Base-by-base conservation (phyloP, 2,329 filamentous ascomycete genomes). In the Huntiella bhutanensis region DNA sequence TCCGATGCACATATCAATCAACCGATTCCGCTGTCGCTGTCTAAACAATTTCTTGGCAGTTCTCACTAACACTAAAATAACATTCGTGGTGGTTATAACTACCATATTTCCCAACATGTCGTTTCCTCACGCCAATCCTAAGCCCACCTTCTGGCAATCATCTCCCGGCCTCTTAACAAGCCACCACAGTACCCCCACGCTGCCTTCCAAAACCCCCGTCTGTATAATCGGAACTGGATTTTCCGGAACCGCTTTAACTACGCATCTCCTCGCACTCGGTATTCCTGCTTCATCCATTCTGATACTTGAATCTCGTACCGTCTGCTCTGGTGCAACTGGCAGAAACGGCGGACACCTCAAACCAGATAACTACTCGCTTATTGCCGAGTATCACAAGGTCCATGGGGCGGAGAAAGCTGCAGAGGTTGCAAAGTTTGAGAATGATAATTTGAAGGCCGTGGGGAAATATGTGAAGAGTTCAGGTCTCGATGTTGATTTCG, bases 191-290 rank as follows among this genome's bases (percentile, higher is more conserved):
- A 62, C 58, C 0, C 53, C 58, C 3, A 51, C 52, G 6, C 53
- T 70, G 0, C 67, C 66, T 0, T 39, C 52, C 0, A 49, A 61
- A 28, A 60, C 57, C 28, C 66, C 70, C 40, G 61, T 71, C 43
- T 58, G 63, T 12, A 62, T 71, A 34, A 60, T 70, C 6, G 68
- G 67, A 0, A 62, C 64, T 11, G 68, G 68, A 0, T 67, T 63
- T 46, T 58, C 67, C 4, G 68, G 68, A 2, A 60, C 62, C 1
- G 59, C 61, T 1, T 60, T 63, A 4, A 62, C 62, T 0, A 66
- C 66, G 39, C 62, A 70, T 49, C 58, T 61, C n/a, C 46, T 60
- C 28, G 43, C 47, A 17, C 46, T 50, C 6, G 15, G 48, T 3
- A 35, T 16, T 15, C 10, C 2, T 5, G 19, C 3, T 6, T 55